Evolutionary conservation across 1,284 basidiomycete genomes (phyloP), one percentile per base, ranked within the genome.

Genomic region (Somion occarium): DNA sequence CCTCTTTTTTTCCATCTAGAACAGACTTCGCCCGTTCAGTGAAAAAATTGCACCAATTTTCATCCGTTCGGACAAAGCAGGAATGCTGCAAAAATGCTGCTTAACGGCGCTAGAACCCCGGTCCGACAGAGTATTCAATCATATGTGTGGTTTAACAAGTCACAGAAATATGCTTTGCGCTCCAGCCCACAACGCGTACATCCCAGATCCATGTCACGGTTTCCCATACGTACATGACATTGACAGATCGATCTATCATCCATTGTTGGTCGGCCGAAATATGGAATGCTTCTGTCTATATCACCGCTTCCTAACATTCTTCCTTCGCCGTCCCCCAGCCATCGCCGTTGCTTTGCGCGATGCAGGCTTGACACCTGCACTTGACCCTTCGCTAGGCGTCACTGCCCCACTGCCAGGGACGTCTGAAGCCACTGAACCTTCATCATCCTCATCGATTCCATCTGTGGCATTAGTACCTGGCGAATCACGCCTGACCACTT

Each of bases 291-390:
- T 26, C 38, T 13, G 5, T 24, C 49, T 27, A 18, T 34, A 30
- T 62, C 57, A 73, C 58, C 73, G 71, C 60, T 68, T 75, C 62
- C 65, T 72, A 23, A 72, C 69, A 5, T 65, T 72, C 61, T 81
- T 83, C 53, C 83, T 74, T 61, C 85, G 73, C 60, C 76, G 78
- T 2, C 83, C 83, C 1, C 82, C 83, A 2, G 76, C 74, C 62
- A 74, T 84, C 48, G 67, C 62, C 23, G 73, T 68, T 13, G 76
- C 69, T 2, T 73, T 69, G 11, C 59, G 62, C 49, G 62, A 66
- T 18, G 56, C 59, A 38, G 49, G 56, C 53, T 56, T 60, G 44
- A 43, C 44, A 3, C 52, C 56, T 15, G 52, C 44, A 15, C 47
- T 55, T 44, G 55, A 53, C 47, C 45, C 61, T 24, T 62, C 61